These are phyloP conservation scores for Pseudocercospora musae DNA, from an alignment of 2,329 filamentous ascomycete species.

Conservation along the genomic window DNA sequence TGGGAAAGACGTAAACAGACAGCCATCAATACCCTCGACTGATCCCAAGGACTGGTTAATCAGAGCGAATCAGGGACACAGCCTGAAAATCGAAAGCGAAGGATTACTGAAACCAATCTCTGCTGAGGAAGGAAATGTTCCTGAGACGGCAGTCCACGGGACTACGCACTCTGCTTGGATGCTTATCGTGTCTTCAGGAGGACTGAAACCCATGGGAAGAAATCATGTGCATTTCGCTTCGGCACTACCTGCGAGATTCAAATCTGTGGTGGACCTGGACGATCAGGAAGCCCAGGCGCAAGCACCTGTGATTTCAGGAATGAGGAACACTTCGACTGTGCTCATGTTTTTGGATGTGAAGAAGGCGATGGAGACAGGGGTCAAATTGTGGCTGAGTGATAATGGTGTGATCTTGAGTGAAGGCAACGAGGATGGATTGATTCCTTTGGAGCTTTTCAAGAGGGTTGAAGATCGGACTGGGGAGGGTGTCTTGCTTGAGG, in stretches of 20 bases:
- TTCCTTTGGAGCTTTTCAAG: slow-evolving; percentile 67
- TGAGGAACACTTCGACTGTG: slow-evolving; percentile 55
- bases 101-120: slow-evolving; percentile 68
- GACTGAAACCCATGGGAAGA: slow-evolving; percentile 74
- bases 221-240: slow-evolving; percentile 89
- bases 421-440: slow-evolving; percentile 55
- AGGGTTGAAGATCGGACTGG: slow-evolving; percentile 62
- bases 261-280: slow-evolving; percentile 33
- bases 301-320: slow-evolving; percentile 59
- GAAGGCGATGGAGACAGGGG: slow-evolving; percentile 69
- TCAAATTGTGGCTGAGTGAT: slow-evolving; percentile 57
- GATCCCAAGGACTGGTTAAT: slow-evolving; percentile 73
- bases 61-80: slow-evolving; percentile 93
- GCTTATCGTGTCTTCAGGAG: slow-evolving; percentile 70
- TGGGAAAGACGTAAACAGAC: slow-evolving; percentile 20
- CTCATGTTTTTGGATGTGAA: slow-evolving; percentile 75
- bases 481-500: slow-evolving; percentile 65
- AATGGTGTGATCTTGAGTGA: slow-evolving; percentile 48
- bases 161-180: slow-evolving; percentile 82
- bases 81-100: slow-evolving; percentile 70
- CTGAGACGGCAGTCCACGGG: slow-evolving; percentile 68
- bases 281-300: neutral
- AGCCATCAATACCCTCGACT: slow-evolving; percentile 21
- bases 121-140: slow-evolving; percentile 23
- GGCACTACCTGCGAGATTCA: slow-evolving; percentile 58